Percentiles rank a stretch among this genome's conserved stretches.
These are phyloP conservation scores for Panellus pusillus DNA, from an alignment of 768 basidiomycete species.

Conservation along the genomic window DNA sequence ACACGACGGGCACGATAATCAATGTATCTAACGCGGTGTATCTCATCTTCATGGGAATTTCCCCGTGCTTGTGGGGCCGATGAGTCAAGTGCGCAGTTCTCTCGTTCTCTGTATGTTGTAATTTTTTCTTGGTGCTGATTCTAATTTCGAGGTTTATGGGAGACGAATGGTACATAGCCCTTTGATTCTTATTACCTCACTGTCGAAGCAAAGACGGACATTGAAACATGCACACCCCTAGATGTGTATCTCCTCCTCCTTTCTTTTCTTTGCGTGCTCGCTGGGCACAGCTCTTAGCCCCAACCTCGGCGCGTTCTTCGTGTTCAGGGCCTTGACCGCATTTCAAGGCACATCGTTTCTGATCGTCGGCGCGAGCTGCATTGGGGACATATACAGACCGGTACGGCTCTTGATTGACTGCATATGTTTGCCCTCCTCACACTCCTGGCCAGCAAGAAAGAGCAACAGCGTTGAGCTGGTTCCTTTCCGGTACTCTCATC, in stretches of 20 bases:
- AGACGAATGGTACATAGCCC: slow-evolving; percentile 18
- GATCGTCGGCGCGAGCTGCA: slow-evolving; percentile 18
- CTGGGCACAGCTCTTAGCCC: slow-evolving; percentile 22
- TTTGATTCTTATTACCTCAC: neutral
- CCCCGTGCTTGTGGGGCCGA: slow-evolving; percentile 20
- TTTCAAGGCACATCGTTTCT: slow-evolving; percentile 21
- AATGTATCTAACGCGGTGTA: slow-evolving; percentile 19
- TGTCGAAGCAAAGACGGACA: neutral
- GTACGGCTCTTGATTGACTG: neutral
- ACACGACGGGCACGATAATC: slow-evolving; percentile 18
- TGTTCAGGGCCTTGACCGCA: slow-evolving; percentile 21
- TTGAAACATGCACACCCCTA: neutral
- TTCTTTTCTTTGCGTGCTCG: slow-evolving; percentile 19
- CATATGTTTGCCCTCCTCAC: neutral
- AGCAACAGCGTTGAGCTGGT: slow-evolving; percentile 21
- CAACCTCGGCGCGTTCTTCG: slow-evolving; percentile 19
- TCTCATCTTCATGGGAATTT: slow-evolving; percentile 19
- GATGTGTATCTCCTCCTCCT: slow-evolving; percentile 18
- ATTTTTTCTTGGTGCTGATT: neutral
- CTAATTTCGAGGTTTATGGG: slow-evolving; percentile 14
- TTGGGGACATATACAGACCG: slow-evolving; percentile 22
- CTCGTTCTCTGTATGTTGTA: neutral
- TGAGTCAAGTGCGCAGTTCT: slow-evolving; percentile 14
- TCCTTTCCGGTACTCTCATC: slow-evolving; percentile 19
- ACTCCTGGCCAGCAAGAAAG: slow-evolving; percentile 7